phyloP scores from a whole-genome alignment of 2,329 filamentous ascomycete species.

The Diplodia scrobiculata region DNA sequence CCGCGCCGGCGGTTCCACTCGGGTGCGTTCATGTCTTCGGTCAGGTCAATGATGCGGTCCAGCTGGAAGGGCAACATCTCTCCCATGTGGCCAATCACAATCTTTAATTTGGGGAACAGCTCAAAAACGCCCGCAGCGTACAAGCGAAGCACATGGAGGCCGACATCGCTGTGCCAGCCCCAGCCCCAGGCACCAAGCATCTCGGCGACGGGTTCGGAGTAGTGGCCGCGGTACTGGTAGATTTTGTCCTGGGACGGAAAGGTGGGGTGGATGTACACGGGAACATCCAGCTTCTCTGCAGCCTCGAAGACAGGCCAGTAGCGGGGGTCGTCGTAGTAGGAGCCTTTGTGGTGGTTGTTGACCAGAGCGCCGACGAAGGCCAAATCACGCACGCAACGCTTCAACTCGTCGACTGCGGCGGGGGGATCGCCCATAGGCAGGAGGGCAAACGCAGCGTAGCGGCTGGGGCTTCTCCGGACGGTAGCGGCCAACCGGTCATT shows the following conservation, averaged over 20 bases:
- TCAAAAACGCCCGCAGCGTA: conserved; percentile 50
- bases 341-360: conserved; percentile 40
- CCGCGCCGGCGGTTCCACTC: conserved; percentile 34
- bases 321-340: conserved; percentile 40
- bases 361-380: conserved; percentile 65
- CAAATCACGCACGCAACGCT: conserved; percentile 41
- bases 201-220: conserved; percentile 38
- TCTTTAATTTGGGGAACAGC: conserved; percentile 46
- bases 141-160: conserved; percentile 51
- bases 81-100: conserved; percentile 51
- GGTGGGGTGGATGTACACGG: conserved; percentile 42
- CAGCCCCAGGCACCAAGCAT: conserved; percentile 49
- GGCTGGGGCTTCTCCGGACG: conserved; percentile 35
- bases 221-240: conserved; percentile 37
- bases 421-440: conserved; percentile 41
- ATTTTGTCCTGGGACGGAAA: conserved; percentile 37
- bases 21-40: conserved; percentile 49
- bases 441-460: conserved; percentile 49
- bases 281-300: conserved; percentile 40
- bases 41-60: conserved; percentile 46
- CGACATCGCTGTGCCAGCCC: conserved; percentile 56
- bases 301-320: conserved; percentile 40
- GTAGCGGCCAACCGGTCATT: conserved; percentile 28
- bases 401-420: conserved; percentile 39
- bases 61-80: conserved; percentile 51